phyloP scores from a whole-genome alignment of 805 yeast genomes.

The Saturnispora hagleri region DNA sequence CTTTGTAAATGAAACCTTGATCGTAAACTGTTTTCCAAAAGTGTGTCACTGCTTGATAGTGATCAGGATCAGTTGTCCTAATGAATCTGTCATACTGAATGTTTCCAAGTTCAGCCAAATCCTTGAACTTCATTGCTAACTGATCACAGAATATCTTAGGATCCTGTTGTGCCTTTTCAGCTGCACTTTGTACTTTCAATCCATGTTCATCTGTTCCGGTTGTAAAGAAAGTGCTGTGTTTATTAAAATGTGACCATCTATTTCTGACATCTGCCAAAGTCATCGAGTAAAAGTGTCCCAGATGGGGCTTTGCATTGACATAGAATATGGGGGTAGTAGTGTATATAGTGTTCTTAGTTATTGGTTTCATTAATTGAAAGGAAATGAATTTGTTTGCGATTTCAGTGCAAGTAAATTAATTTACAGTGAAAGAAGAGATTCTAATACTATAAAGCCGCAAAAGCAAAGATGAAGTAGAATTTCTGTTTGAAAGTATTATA shows the following conservation, averaged over 20 bases:
- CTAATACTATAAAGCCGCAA: background rate
- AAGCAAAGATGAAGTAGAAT: background rate
- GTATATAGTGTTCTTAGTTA: slow-evolving; percentile 25
- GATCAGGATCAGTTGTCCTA: slow-evolving; percentile 84
- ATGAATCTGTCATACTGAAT: slow-evolving; percentile 69
- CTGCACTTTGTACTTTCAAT: slow-evolving; percentile 82
- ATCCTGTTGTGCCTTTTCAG: slow-evolving; percentile 37
- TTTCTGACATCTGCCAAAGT: slow-evolving; percentile 68
- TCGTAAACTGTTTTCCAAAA: slow-evolving; percentile 60
- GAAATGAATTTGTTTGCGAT: background rate
- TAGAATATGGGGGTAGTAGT: slow-evolving; percentile 91
- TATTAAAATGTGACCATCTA: slow-evolving; percentile 55
- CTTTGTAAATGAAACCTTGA: slow-evolving; percentile 68
- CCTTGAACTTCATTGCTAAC: slow-evolving; percentile 53
- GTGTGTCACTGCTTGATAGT: slow-evolving; percentile 48
- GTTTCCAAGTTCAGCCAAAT: slow-evolving; percentile 48
- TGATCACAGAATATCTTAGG: slow-evolving; percentile 69
- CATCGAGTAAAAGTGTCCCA: slow-evolving; percentile 90
- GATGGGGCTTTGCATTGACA: slow-evolving; percentile 91
- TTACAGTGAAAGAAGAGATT: background rate
- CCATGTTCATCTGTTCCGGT: slow-evolving; percentile 99
- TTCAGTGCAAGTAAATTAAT: background rate
- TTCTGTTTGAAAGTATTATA: background rate
- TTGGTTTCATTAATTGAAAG: slow-evolving; percentile 4
- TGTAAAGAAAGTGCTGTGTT: slow-evolving; percentile 42